phyloP scores from a whole-genome alignment of 1,284 basidiomycete species.

The Leccinum fallax region DNA sequence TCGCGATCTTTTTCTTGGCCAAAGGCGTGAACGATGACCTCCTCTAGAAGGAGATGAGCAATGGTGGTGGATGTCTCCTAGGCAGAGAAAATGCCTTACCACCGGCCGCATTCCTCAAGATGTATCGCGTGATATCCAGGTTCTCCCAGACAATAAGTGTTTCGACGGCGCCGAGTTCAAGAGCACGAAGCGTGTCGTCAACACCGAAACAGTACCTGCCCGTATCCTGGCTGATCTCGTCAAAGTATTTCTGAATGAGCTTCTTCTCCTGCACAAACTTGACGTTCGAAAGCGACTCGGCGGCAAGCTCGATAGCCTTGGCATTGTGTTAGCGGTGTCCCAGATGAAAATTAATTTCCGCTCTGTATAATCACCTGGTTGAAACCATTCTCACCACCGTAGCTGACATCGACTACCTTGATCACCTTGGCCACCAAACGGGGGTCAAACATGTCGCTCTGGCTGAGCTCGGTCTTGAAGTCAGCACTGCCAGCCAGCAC shows the following conservation, averaged over 20 bases:
- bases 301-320: conserved; percentile 95
- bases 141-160: conserved; percentile 99
- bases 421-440: conserved; percentile 89
- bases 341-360: neutral
- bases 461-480: conserved; percentile 97
- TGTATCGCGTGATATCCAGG: conserved; percentile 84
- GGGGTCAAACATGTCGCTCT: conserved; percentile 95
- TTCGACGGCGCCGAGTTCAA: conserved; percentile 97
- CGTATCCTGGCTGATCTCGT: conserved; percentile 98
- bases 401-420: conserved; percentile 98
- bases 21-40: conserved; percentile 79
- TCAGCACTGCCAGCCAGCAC: conserved; percentile 99
- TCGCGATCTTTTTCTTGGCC: conserved; percentile 89
- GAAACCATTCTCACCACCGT: conserved; percentile 99
- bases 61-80: neutral
- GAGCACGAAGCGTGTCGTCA: conserved; percentile 94
- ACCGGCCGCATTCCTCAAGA: conserved; percentile 87
- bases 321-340: conserved; percentile 10
- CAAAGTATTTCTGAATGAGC: conserved; percentile 97
- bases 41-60: conserved; percentile 54
- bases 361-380: conserved; percentile 69
- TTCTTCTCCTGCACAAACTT: conserved; percentile 99
- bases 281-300: conserved; percentile 95
- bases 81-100: conserved; percentile 49
- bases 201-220: conserved; percentile 99